Percentiles rank a stretch among this genome's conserved stretches.
Evolutionary conservation across 495 filamentous ascomycete genomes (phyloP).

Genomic region (Immersiella caudata): DNA sequence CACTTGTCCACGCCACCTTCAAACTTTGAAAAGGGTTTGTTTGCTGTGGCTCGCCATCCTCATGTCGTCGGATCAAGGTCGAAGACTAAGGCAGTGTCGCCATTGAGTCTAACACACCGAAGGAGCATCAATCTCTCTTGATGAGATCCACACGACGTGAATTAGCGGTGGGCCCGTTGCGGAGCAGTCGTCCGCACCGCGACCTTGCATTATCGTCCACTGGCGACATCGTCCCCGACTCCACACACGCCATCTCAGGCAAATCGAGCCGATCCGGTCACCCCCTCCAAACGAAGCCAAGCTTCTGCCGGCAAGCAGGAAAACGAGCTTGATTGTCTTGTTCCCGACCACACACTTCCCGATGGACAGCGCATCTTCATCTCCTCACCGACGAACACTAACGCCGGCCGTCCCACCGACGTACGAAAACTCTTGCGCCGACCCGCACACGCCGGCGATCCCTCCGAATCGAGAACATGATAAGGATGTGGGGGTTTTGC

Average conservation of each 20-base stretch:
- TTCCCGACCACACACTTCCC: background rate
- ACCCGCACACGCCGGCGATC: background rate
- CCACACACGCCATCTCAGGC: background rate
- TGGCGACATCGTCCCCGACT: background rate
- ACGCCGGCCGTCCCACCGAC: background rate
- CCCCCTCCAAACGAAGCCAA: background rate
- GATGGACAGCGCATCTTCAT: background rate
- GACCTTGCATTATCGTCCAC: background rate
- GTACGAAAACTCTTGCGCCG: background rate
- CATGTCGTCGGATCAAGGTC: background rate
- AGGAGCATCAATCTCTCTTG: background rate
- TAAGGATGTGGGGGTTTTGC: conserved; percentile 5
- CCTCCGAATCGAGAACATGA: background rate
- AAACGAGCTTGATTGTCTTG: background rate
- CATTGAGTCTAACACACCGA: background rate
- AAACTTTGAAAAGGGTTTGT: background rate
- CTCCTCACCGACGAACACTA: background rate
- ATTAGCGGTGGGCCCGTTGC: background rate
- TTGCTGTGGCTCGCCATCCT: background rate
- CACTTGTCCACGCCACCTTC: background rate
- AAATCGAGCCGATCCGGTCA: background rate
- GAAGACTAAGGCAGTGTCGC: background rate
- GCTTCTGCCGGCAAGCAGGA: background rate
- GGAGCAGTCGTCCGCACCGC: background rate
- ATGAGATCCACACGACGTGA: background rate